These are phyloP conservation scores for Aspergillus ruber DNA, from an alignment of 2,329 filamentous ascomycete species.

Conservation along the genomic window DNA sequence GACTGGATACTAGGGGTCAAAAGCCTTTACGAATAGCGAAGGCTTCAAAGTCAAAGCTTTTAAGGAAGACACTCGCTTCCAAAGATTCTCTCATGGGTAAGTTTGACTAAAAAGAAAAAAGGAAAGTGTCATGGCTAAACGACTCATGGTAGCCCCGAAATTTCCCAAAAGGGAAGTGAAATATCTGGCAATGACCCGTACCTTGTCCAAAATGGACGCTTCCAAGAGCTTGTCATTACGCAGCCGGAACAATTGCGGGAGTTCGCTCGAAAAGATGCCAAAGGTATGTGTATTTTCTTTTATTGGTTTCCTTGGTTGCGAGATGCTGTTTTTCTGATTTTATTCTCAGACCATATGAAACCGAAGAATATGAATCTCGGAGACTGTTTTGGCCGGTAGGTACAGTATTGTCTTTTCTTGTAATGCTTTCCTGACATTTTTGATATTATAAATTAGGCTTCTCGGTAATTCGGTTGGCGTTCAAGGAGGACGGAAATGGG, in stretches of 20 bases:
- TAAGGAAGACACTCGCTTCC: not conserved
- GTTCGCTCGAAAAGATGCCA: not conserved
- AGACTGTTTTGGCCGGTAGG: not conserved
- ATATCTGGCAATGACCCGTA: not conserved
- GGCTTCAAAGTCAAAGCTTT: not conserved
- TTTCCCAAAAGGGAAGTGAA: not conserved
- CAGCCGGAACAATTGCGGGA: not conserved
- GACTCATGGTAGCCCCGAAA: not conserved
- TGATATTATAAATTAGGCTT: not conserved
- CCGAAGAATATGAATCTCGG: not conserved
- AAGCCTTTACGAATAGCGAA: not conserved
- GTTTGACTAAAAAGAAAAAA: not conserved
- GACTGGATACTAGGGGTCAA: not conserved
- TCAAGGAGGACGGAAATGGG: not conserved
- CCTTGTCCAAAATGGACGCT: not conserved
- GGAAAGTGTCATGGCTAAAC: not conserved
- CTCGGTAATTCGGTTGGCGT: not conserved
- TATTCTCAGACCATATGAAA: not conserved
- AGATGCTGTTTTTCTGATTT: not conserved
- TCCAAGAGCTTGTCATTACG: not conserved
- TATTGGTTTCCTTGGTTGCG: not conserved
- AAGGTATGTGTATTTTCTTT: not conserved
- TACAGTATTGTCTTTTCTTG: not conserved
- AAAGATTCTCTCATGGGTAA: not conserved
- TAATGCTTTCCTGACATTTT: not conserved